A percentile compares a stretch with the other conserved stretches of the same genome.
phyloP scores from a whole-genome alignment of 2,329 filamentous ascomycete species.

The Talaromyces sp. region DNA sequence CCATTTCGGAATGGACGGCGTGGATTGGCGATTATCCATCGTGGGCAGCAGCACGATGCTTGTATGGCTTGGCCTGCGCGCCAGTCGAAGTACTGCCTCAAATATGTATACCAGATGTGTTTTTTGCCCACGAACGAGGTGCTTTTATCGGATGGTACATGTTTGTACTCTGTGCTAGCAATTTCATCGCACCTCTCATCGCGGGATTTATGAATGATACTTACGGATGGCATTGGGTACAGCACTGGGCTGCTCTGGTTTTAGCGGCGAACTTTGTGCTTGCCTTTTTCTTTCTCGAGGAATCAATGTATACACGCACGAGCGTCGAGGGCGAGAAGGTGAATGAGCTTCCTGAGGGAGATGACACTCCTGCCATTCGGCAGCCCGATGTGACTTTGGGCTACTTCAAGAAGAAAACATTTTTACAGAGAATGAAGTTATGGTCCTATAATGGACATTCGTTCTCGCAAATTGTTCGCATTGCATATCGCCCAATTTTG shows the following conservation, averaged over 20 bases:
- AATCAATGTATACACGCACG: slow-evolving; percentile 53
- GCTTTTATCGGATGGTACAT: slow-evolving; percentile 44
- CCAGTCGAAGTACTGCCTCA: slow-evolving; percentile 51
- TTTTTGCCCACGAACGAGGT: slow-evolving; percentile 46
- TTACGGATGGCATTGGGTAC: slow-evolving; percentile 50
- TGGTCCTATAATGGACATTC: slow-evolving; percentile 23
- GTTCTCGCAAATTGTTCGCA: slow-evolving; percentile 22
- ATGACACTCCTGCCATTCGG: slow-evolving; percentile 15
- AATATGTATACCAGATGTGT: slow-evolving; percentile 45
- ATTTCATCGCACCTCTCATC: slow-evolving; percentile 48
- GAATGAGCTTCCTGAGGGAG: slow-evolving; percentile 20
- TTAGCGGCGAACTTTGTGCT: slow-evolving; percentile 48
- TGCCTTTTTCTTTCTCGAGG: slow-evolving; percentile 58
- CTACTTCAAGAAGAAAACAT: slow-evolving; percentile 17
- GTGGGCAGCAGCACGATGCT: slow-evolving; percentile 17
- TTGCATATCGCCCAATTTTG: slow-evolving; percentile 25
- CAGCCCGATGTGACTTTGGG: neutral
- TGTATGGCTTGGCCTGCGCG: slow-evolving; percentile 48
- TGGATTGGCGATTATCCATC: slow-evolving; percentile 17
- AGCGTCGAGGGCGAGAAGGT: slow-evolving; percentile 29
- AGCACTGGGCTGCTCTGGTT: slow-evolving; percentile 56
- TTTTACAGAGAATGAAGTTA: slow-evolving; percentile 28
- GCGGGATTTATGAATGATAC: slow-evolving; percentile 50
- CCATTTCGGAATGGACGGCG: slow-evolving; percentile 17
- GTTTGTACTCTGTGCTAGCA: slow-evolving; percentile 44